Percentiles rank a stretch among this genome's conserved stretches.
Conservation (phyloP, 352 stramenopile genomes). For the Phytophthora sojae region DNA sequence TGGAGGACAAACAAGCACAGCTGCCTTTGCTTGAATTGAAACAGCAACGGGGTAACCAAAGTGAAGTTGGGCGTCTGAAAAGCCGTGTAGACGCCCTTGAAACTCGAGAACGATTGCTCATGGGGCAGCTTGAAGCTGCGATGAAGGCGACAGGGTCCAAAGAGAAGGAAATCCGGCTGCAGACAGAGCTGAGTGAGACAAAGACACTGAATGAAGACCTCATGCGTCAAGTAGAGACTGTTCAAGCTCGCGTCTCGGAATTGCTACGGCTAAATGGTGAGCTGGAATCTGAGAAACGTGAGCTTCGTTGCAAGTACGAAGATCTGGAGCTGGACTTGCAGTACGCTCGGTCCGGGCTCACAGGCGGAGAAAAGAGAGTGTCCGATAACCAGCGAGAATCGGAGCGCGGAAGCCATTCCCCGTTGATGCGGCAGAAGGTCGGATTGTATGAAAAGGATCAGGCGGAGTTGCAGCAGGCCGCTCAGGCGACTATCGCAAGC, state of each 20-base stretch:
- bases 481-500: constrained; percentile 80
- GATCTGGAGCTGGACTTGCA: constrained; percentile 72
- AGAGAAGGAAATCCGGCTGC: constrained; percentile 35
- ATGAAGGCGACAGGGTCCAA: constrained; percentile 33
- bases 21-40: constrained; percentile 36
- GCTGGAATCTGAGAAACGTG: constrained; percentile 55
- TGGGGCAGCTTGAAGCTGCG: constrained; percentile 59
- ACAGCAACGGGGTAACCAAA: constrained; percentile 31
- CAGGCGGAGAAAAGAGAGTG: constrained; percentile 18
- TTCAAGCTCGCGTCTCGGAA: constrained; percentile 53
- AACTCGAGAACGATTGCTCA: constrained; percentile 69
- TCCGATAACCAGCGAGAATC: constrained; percentile 38
- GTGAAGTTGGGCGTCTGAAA: constrained; percentile 56
- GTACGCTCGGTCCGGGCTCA: constrained; percentile 46
- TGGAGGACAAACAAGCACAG: constrained; percentile 56
- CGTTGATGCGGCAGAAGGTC: constrained; percentile 70
- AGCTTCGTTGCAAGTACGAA: constrained; percentile 54
- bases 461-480: constrained; percentile 71
- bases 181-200: constrained; percentile 40
- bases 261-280: constrained; percentile 52
- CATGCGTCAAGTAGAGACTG: constrained; percentile 52
- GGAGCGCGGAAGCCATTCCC: constrained; percentile 30
- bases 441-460: constrained; percentile 85
- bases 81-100: constrained; percentile 71
- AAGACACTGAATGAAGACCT: constrained; percentile 59